Conservation (phyloP, 1,284 basidiomycete genomes). For the Chiua sp. region DNA sequence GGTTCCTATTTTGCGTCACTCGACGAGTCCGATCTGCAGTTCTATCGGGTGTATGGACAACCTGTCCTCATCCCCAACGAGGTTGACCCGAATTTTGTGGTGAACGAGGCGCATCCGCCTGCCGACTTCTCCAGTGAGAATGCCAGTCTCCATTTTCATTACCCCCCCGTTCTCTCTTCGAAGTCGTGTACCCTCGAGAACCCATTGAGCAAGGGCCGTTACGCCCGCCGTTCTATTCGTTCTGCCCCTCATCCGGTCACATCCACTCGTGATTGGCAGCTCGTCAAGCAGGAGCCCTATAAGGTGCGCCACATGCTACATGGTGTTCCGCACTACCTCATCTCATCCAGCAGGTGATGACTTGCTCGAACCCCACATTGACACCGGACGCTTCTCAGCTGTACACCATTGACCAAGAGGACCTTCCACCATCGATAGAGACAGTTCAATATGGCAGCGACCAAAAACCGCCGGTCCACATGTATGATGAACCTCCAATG, state of each 20-base stretch:
- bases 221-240: background rate
- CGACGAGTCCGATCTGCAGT: slow-evolving; percentile 39
- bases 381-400: slow-evolving; percentile 13
- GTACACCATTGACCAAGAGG: slow-evolving; percentile 29
- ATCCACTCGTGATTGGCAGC: slow-evolving; percentile 22
- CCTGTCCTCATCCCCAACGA: slow-evolving; percentile 38
- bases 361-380: slow-evolving; percentile 20
- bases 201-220: slow-evolving; percentile 25
- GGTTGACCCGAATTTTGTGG: slow-evolving; percentile 18
- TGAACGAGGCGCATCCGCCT: slow-evolving; percentile 16
- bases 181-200: slow-evolving; percentile 39
- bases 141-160: slow-evolving; percentile 7
- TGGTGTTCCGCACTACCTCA: slow-evolving; percentile 9
- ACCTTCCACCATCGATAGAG: background rate
- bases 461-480: slow-evolving; percentile 2
- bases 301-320: slow-evolving; percentile 25
- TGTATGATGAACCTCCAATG: slow-evolving; percentile 33
- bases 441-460: slow-evolving; percentile 14
- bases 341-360: slow-evolving; percentile 13
- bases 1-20: slow-evolving; percentile 34
- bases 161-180: slow-evolving; percentile 7
- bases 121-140: slow-evolving; percentile 3
- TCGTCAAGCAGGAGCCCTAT: slow-evolving; percentile 29
- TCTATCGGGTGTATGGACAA: slow-evolving; percentile 38
- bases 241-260: background rate